phyloP scores from a whole-genome alignment of 805 yeast species.

The Jamesozyma gamospora region DNA sequence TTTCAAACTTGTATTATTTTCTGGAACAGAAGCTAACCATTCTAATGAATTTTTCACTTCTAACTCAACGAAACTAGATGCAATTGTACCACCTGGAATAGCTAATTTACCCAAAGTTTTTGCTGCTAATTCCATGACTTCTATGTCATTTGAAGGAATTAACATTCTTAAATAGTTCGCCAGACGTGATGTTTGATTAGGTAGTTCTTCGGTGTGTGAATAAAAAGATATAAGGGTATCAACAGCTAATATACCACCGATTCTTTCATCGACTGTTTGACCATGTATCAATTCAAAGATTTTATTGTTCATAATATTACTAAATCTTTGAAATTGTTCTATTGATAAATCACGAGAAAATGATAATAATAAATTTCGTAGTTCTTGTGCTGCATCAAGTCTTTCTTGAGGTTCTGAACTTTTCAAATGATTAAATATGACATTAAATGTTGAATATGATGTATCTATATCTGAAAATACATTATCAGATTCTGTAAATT shows the following conservation, averaged over 20 bases:
- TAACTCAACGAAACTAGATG: constrained; percentile 86
- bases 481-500: constrained; percentile 13
- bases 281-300: constrained; percentile 80
- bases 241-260: constrained; percentile 88
- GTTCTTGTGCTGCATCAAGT: constrained; percentile 52
- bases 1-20: constrained; percentile 43
- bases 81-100: constrained; percentile 76
- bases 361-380: constrained; percentile 57
- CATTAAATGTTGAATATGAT: constrained; percentile 26
- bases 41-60: constrained; percentile 86
- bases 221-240: constrained; percentile 80
- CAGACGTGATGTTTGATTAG: constrained; percentile 79
- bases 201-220: constrained; percentile 71
- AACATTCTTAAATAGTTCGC: constrained; percentile 80
- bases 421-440: constrained; percentile 31
- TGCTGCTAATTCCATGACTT: constrained; percentile 81
- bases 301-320: constrained; percentile 75
- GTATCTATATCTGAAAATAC: constrained; percentile 20
- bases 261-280: constrained; percentile 55
- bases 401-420: constrained; percentile 30
- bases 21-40: constrained; percentile 61
- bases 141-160: constrained; percentile 72
- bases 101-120: constrained; percentile 82
- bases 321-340: constrained; percentile 73
- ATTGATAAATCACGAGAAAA: constrained; percentile 72